Evolutionary conservation across 1,139 yeast species (phyloP), one percentile per base, ranked within the genome.

Genomic region (Geotrichum aggregatum): DNA sequence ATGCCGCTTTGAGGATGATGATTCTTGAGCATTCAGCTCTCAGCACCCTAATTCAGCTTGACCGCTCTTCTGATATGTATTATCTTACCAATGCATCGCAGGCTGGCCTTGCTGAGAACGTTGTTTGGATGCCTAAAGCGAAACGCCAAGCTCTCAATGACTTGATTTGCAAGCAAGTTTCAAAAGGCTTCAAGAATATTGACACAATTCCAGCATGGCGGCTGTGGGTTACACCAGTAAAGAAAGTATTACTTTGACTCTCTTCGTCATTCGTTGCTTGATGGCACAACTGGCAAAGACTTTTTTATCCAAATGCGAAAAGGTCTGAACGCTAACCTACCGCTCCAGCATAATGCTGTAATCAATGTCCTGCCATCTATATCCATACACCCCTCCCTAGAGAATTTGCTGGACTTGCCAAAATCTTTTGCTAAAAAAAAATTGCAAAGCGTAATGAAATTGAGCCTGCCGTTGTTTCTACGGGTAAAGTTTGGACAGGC

Each of bases 211-310:
- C 52, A 3, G 45, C 49, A 31, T 49, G 52, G 52, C 41, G 47
- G 8, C 30, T 49, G 10, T 49, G 52, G 52, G n/a, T 44, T n/a
- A 49, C 49, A 2, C 52, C 52, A 7, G 21, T 35, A 11, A 19
- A 11, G n/a, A 33, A n/a, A 4, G 41, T 19, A 3, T 10, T 16
- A 3, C 22, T 28, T 10, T 6, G 44, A 7, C 30, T 24, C 6
- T 49, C 44, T 49, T 26, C 52, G 44, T 16, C 52, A 49, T 19
- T 44, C 52, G 11, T 28, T 44, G 10, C 30, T 44, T 34, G 52
- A 49, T 24, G 52, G 52, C 8, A 44, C 48, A 4, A 42, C 46
- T 16, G 42, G 44, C 30, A 39, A 44, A 6, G 31, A 31, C 19
- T 44, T 44, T 35, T 28, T 49, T 19, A 11, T 33, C 2, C 35